These are phyloP conservation scores for Lablab purpureus DNA, from an alignment of 306 rosid genomes.

Conservation along the genomic window DNA sequence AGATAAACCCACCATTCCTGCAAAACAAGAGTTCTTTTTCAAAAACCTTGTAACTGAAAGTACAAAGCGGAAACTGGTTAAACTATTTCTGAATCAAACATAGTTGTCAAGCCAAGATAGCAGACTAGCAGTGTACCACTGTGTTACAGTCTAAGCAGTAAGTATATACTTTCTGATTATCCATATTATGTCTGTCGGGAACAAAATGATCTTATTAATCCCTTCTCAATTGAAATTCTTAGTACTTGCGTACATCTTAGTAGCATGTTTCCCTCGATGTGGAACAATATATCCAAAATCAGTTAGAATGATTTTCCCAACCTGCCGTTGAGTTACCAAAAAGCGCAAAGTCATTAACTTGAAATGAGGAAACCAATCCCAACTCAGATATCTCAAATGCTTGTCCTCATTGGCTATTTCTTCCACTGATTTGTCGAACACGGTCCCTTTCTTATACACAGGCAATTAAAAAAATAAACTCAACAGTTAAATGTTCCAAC, in stretches of 20 bases:
- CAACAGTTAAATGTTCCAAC: not conserved
- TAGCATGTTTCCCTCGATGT: not conserved
- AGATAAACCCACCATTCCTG: constrained; percentile 78
- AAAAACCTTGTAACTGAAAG: constrained; percentile 5
- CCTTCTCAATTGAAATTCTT: not conserved
- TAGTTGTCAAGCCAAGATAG: not conserved
- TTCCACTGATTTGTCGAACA: not conserved
- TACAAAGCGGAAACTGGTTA: not conserved
- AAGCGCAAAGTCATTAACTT: not conserved
- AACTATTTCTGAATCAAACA: not conserved
- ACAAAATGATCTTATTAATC: not conserved
- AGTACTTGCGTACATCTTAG: not conserved
- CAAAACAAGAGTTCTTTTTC: not conserved
- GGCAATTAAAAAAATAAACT: not conserved
- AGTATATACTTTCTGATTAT: not conserved
- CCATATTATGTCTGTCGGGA: not conserved
- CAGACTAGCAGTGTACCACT: not conserved
- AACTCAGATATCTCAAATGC: not conserved
- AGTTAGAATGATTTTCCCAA: not conserved
- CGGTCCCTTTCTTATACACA: not conserved
- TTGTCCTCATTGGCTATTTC: not conserved
- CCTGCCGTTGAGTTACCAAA: not conserved
- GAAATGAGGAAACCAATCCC: not conserved
- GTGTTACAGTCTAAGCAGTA: not conserved
- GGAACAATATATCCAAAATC: not conserved